Evolutionary conservation across 2,329 filamentous ascomycete species (phyloP).

Genomic region (Emergomyces orientalis): DNA sequence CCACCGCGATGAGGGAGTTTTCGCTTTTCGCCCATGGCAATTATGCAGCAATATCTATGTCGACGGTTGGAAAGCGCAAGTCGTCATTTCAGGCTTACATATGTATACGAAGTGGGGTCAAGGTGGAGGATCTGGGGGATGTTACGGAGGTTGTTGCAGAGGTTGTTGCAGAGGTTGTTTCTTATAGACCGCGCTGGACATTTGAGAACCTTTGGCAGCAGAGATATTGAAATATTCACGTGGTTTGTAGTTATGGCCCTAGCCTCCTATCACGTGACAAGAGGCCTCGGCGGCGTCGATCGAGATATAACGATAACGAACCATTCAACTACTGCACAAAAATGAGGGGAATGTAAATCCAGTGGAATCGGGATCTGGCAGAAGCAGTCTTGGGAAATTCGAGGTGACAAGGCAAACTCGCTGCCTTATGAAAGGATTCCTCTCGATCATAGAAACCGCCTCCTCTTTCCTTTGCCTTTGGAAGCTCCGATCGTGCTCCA

Average conservation of each 20-base stretch:
- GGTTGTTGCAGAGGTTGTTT: background rate
- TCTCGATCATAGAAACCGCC: background rate
- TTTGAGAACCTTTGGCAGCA: too few relatives aligned
- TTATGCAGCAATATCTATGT: background rate
- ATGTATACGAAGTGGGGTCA: background rate
- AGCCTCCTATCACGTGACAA: too few relatives aligned
- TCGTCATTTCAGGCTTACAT: background rate
- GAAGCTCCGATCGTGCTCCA: too few relatives aligned
- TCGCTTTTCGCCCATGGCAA: constrained; percentile 36
- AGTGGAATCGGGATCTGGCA: background rate
- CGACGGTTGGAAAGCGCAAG: constrained; percentile 9
- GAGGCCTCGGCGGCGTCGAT: too few relatives aligned
- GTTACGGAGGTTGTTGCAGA: background rate
- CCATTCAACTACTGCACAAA: background rate
- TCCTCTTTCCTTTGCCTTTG: background rate
- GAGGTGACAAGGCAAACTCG: background rate
- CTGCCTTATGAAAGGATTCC: background rate
- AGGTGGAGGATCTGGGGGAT: background rate
- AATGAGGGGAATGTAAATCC: background rate
- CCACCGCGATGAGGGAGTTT: constrained; percentile 33
- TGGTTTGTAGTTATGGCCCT: too few relatives aligned
- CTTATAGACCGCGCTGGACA: too few relatives aligned
- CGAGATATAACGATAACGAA: background rate
- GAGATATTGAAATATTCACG: too few relatives aligned
- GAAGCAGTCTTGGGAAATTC: background rate